phyloP scores from a whole-genome alignment of 1,139 yeast genomes.

The Hanseniaspora sp. region DNA sequence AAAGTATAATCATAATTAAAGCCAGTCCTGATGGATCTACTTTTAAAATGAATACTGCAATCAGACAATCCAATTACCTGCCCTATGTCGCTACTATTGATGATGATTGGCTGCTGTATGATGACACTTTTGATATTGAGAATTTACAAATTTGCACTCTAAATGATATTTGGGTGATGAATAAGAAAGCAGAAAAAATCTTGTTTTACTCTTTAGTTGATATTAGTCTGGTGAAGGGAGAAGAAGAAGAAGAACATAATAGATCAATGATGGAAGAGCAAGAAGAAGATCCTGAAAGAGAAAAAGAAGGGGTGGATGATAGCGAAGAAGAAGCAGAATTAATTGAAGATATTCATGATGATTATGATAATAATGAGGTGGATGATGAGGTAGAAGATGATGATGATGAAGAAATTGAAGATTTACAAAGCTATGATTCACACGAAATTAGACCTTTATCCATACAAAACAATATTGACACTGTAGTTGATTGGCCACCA shows the following conservation, averaged over 20 bases:
- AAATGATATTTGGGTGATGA: conserved; percentile 28
- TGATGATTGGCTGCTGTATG: conserved; percentile 35
- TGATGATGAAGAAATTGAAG: conserved; percentile 6
- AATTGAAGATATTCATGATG: neutral
- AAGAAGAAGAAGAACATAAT: too few species aligned
- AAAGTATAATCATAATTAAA: conserved; percentile 25
- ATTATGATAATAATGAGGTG: neutral
- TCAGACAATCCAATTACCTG: conserved; percentile 28
- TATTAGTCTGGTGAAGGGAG: neutral
- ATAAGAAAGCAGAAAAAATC: conserved; percentile 28
- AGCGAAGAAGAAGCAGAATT: neutral
- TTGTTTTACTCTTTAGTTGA: conserved; percentile 31
- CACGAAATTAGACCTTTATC: conserved; percentile 13
- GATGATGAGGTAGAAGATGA: neutral
- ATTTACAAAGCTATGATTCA: conserved; percentile 4
- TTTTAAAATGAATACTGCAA: conserved; percentile 26
- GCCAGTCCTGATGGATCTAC: conserved; percentile 19
- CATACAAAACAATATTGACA: conserved; percentile 15
- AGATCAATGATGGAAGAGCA: too few species aligned
- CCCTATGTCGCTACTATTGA: conserved; percentile 26
- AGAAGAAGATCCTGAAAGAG: neutral
- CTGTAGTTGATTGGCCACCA: conserved; percentile 6
- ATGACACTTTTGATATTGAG: conserved; percentile 30
- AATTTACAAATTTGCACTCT: conserved; percentile 31
- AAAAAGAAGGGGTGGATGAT: neutral